phyloP scores from a whole-genome alignment of 495 filamentous ascomycete genomes.

The Penicillium roqueforti region DNA sequence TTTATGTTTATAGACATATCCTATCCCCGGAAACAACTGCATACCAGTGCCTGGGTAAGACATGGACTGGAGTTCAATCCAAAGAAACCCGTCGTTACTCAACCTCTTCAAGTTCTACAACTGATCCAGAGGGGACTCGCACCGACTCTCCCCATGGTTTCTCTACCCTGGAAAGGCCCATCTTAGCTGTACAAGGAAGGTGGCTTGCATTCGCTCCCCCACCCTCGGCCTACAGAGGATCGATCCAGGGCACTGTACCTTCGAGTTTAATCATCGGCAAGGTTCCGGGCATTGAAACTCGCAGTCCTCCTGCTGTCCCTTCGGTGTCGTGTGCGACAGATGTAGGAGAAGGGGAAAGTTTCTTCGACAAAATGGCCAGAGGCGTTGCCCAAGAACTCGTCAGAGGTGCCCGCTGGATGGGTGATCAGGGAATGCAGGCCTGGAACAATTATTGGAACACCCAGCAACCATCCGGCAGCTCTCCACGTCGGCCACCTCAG shows the following conservation, averaged over 20 bases:
- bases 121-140: slow-evolving; percentile 49
- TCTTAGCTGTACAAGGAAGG: slow-evolving; percentile 70
- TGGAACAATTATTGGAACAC: slow-evolving; percentile 90
- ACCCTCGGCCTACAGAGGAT: slow-evolving; percentile 58
- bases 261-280: slow-evolving; percentile 43
- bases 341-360: slow-evolving; percentile 69
- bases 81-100: slow-evolving; percentile 46
- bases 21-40: slow-evolving; percentile 46
- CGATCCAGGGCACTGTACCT: slow-evolving; percentile 58
- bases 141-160: slow-evolving; percentile 45
- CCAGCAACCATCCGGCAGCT: slow-evolving; percentile 36
- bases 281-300: slow-evolving; percentile 61
- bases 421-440: slow-evolving; percentile 76
- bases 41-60: slow-evolving; percentile 76
- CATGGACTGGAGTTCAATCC: slow-evolving; percentile 77
- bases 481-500: slow-evolving; percentile 25
- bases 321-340: slow-evolving; percentile 69
- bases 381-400: slow-evolving; percentile 91
- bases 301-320: slow-evolving; percentile 73
- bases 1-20: slow-evolving; percentile 63
- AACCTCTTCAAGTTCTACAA: slow-evolving; percentile 49
- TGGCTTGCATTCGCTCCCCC: slow-evolving; percentile 88
- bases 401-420: slow-evolving; percentile 79
- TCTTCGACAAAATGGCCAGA: slow-evolving; percentile 79
- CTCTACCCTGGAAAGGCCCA: slow-evolving; percentile 51